Conservation (phyloP, 495 filamentous ascomycete genomes). For the Penicillium roqueforti region DNA sequence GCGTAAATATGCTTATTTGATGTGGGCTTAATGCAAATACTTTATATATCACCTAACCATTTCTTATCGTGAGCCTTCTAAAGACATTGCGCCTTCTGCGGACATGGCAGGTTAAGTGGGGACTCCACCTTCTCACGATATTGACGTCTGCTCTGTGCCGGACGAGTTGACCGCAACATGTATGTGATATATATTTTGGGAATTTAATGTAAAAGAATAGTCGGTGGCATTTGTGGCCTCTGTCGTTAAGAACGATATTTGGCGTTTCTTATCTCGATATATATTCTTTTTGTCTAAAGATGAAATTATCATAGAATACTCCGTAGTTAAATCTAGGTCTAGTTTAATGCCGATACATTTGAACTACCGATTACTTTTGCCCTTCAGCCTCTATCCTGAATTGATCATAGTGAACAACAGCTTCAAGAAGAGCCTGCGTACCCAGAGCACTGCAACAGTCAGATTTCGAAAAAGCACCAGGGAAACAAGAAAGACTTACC, state of each 20-base stretch:
- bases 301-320: neutral
- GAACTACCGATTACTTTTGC: neutral
- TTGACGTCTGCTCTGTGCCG: no score
- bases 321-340: neutral
- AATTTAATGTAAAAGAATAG: neutral
- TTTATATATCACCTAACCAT: neutral
- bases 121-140: conserved; percentile 3
- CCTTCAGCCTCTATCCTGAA: conserved; percentile 2
- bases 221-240: no score
- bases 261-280: neutral
- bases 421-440: conserved; percentile 33
- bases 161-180: no score
- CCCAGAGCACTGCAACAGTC: conserved; percentile 29
- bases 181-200: no score
- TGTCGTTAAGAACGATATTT: no score
- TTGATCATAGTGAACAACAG: conserved; percentile 35
- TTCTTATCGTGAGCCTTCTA: conserved; percentile 1
- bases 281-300: neutral
- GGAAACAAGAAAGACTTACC: conserved; percentile 27
- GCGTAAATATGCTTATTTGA: neutral
- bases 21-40: neutral
- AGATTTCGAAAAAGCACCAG: neutral
- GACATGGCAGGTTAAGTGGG: conserved; percentile 14
- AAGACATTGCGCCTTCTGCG: conserved; percentile 17
- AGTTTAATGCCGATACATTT: neutral